Evolutionary conservation across 2,329 filamentous ascomycete genomes (phyloP), one percentile per base, ranked within the genome.

Genomic region (Aaosphaeria arxii): DNA sequence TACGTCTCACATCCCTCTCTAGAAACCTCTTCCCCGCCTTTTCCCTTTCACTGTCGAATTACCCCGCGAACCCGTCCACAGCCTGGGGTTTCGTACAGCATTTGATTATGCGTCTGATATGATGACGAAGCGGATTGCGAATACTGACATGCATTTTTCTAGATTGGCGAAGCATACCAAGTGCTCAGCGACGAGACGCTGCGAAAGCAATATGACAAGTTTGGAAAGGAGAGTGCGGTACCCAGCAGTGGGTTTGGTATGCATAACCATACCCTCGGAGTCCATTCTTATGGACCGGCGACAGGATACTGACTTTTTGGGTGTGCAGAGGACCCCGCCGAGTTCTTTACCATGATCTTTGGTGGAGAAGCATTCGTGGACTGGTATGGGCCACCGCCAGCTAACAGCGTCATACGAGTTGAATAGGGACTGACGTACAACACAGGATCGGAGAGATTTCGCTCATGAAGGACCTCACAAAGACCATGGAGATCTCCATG

Each of bases 281-380:
- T 11, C 7, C 39, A 28, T 24, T 24, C 7, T 7, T 40, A 40
- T 40, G 33, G 9, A 9, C 9, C 39, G 33, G 29, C 41, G 54
- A 59, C 65, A 36, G 33, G n/a, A n/a, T 44, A 63, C 41, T n/a
- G 29, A 47, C 17, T 24, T 24, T 24, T 24, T 24, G 17, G 17
- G 17, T 24, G 17, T 24, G 17, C 65, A 83, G 83, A 87, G 77
- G 94, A 99, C 70, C 94, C 94, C 1, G 82, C 91, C 55, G 94
- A 99, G 74, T 99, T 99, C 81, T 99, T 99, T 75, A 88, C 88
- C 63, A 95, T 91, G 78, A 99, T 99, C 61, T 99, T 99, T 67
- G 94, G 94, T 59, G 94, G 94, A 51, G 92, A 96, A 62, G 91
- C 92, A 9, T 99, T 99, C 65, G 79, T 87, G 52, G 92, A 99